Base-by-base conservation (phyloP, 2,329 filamentous ascomycete genomes). In the Diaporthe vaccinii region DNA sequence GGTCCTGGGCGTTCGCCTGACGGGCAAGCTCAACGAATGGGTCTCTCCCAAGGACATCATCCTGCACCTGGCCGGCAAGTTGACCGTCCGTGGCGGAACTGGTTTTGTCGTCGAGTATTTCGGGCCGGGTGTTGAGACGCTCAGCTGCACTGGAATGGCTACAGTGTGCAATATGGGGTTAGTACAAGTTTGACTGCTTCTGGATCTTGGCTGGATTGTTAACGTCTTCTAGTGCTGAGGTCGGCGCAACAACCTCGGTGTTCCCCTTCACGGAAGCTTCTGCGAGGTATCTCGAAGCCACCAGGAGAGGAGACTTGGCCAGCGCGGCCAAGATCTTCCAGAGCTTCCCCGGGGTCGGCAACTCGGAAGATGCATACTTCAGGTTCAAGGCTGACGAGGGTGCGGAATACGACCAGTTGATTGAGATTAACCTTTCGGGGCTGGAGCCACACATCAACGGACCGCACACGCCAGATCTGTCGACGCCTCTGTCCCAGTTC, bases 361-460 rank as follows among this genome's bases (percentile, higher is more conserved):
- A 83, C 28, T 78, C 83, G 82, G 87, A 79, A 81, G 89, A 83
- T 85, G 89, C 80, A 84, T 89, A 81, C 82, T 93, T 85, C 87
- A 89, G 93, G 22, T 91, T 99, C 78, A 88, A 88, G 76, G 94
- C 97, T 49, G 97, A 99, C 81, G 87, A 91, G 58, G 93, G 91
- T 77, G 96, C 94, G 76, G 89, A 96, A 81, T 99, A 98, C 84
- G 97, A 99, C 84, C 91, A 98, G 84, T 85, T 97, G 70, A 94
- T 99, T 80, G 94, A 93, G 74, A 98, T 99, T 82, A 91, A 99
- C 86, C 90, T 99, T 49, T 96, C 94, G 4, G 91, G 91, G 77
- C 91, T 98, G 31, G 97, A 99, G 85, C 97, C 97, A 22, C 94
- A 98, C 83, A 95, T 99, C 86, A 99, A 98, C 85, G 97, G 97